These are phyloP conservation scores for Quercus phellos DNA, from an alignment of 331 rosid genomes.

Conservation along the genomic window DNA sequence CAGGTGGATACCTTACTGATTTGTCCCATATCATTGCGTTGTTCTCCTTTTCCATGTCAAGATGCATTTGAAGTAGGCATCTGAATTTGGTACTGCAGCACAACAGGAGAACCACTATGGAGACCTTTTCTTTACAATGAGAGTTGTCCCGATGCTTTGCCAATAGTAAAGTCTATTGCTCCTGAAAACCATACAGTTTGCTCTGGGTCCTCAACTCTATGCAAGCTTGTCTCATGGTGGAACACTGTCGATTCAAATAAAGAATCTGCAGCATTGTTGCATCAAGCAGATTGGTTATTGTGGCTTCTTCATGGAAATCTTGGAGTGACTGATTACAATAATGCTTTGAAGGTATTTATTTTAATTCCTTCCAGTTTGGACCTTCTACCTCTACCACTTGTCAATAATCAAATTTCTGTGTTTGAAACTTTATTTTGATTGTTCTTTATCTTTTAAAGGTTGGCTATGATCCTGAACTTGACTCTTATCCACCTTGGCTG, in stretches of 20 bases:
- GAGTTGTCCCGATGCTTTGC: constrained; percentile 75
- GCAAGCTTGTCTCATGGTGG: constrained; percentile 95
- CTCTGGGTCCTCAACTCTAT: constrained; percentile 72
- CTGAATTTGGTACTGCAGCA: constrained; percentile 43
- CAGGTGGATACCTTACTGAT: constrained; percentile 44
- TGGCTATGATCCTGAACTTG: constrained; percentile 93
- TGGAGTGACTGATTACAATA: constrained; percentile 86
- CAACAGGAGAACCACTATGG: constrained; percentile 70
- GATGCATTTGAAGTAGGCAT: constrained; percentile 27
- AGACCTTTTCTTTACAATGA: constrained; percentile 84
- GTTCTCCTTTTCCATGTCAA: background rate
- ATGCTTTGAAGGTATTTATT: constrained; percentile 65
- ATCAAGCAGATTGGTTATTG: constrained; percentile 94
- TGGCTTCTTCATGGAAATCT: constrained; percentile 97
- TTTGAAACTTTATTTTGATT: background rate
- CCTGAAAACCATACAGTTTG: constrained; percentile 93
- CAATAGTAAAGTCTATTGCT: constrained; percentile 73
- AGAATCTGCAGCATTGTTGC: constrained; percentile 66
- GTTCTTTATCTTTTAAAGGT: constrained; percentile 47
- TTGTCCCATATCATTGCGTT: background rate
- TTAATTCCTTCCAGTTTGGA: background rate
- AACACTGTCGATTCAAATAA: constrained; percentile 34
- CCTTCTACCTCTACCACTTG: background rate
- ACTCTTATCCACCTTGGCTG: constrained; percentile 86
- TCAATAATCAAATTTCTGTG: background rate